Evolutionary conservation across 2,329 filamentous ascomycete genomes (phyloP).

Genomic region (Hymenoscyphus infarciens): DNA sequence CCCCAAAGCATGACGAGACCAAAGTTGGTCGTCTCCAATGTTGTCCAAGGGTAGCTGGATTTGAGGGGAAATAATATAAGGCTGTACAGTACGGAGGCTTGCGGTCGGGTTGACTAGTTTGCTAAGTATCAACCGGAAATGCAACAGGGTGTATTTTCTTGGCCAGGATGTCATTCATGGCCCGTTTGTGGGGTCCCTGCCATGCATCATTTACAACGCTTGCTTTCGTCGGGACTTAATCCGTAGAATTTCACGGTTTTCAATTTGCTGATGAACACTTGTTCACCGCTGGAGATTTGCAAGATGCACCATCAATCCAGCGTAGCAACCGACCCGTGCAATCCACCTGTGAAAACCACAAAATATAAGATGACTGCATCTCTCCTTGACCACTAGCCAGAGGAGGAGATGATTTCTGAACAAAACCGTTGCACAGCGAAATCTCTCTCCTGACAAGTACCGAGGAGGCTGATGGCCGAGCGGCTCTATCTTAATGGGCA

Average conservation of each 20-base stretch:
- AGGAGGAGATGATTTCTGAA: not conserved
- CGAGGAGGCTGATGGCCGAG: not conserved
- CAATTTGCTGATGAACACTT: not conserved
- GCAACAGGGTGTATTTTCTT: not conserved
- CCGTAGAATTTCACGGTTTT: not conserved
- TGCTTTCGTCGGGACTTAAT: not conserved
- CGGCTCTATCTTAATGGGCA: not conserved
- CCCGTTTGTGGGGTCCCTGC: not conserved
- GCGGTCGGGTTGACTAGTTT: not conserved
- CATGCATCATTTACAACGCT: not conserved
- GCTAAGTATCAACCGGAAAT: not conserved
- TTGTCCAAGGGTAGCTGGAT: not conserved
- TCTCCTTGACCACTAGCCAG: not conserved
- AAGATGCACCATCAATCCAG: not conserved
- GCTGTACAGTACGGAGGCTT: not conserved
- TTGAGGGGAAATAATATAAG: constrained; percentile 1
- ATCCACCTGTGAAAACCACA: not conserved
- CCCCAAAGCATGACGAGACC: not conserved
- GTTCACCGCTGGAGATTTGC: constrained; percentile 2
- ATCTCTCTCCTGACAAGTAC: not conserved
- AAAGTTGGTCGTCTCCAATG: too few relatives aligned
- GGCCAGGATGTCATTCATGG: not conserved
- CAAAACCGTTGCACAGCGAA: not conserved
- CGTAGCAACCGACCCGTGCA: not conserved
- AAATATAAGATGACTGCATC: not conserved